Conservation (phyloP, 1,284 basidiomycete species). For the Rugosomyces carneus region DNA sequence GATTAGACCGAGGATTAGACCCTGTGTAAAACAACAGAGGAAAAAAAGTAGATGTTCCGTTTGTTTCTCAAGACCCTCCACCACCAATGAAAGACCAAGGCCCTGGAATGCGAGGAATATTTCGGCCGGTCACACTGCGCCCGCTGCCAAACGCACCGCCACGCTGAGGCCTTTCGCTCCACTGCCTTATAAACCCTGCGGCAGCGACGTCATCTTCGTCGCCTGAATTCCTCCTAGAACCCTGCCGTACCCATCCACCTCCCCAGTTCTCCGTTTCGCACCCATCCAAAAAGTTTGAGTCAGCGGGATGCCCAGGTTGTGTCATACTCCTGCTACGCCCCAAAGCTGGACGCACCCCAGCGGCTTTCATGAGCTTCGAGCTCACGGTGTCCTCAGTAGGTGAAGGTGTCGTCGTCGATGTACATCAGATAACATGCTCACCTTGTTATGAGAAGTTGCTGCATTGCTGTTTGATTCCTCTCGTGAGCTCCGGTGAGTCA, state of each 20-base stretch:
- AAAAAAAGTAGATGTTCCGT: background rate
- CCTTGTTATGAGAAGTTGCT: slow-evolving; percentile 12
- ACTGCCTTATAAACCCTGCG: slow-evolving; percentile 18
- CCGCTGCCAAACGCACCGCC: slow-evolving; percentile 17
- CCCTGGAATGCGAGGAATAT: slow-evolving; percentile 18
- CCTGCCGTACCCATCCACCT: slow-evolving; percentile 19
- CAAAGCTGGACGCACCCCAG: background rate
- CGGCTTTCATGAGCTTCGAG: slow-evolving; percentile 1
- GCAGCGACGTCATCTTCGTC: slow-evolving; percentile 22
- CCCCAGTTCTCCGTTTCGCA: slow-evolving; percentile 18
- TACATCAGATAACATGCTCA: slow-evolving; percentile 1
- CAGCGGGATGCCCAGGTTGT: slow-evolving; percentile 6
- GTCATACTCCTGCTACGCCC: slow-evolving; percentile 3
- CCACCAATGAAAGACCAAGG: slow-evolving; percentile 14
- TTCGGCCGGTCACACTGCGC: slow-evolving; percentile 19
- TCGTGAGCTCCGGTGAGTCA: slow-evolving; percentile 9
- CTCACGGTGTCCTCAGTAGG: background rate
- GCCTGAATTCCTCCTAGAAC: slow-evolving; percentile 13
- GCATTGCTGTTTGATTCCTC: slow-evolving; percentile 5
- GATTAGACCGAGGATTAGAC: background rate
- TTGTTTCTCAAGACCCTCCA: slow-evolving; percentile 4
- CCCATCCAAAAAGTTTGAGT: slow-evolving; percentile 14
- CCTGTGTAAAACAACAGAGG: background rate
- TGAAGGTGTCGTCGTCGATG: slow-evolving; percentile 21
- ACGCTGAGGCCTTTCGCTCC: slow-evolving; percentile 2